Base-by-base conservation (phyloP, 2,329 filamentous ascomycete genomes). In the Pseudocercospora eumusae region DNA sequence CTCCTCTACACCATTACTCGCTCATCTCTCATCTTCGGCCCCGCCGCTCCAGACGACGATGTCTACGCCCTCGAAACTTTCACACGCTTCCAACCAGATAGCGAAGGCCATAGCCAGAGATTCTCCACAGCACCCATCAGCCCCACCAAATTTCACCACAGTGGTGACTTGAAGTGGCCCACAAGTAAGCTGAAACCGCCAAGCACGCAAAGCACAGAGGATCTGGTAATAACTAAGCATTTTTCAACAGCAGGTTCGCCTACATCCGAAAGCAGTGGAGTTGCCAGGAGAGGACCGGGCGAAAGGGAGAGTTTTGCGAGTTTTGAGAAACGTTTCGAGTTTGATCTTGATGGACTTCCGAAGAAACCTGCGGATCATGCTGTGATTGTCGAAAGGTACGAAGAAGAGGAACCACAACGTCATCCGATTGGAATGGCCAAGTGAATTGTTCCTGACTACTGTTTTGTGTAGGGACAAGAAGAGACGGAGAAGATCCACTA, bases 1-100 rank as follows among this genome's bases (percentile, higher is more conserved):
- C 68, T 84, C 1, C 76, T 86, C 2, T 86, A 86, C 73, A 81
- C 82, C 0, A 71, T 84, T 3, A 86, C 84, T 0, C 80, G 84
- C 5, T 49, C 53, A 25, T 44, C 49, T 7, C 62, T 68, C 28
- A 64, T 68, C 45, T 64, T 63, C 23, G 65, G 65, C 11, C 56
- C 53, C 13, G 25, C 60, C 2, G 44, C 47, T 18, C 58, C 33
- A 23, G 61, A 62, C 18, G 57, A 61, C 15, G 60, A 63, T 3
- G 62, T 64, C n/a, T 54, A 64, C 31, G 62, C 60, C 5, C 53
- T 66, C 1, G 62, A 66, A 18, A 66, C 65, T 2, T 66, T 66
- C 31, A 55, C 59, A 10, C 31, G 58, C 1, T 64, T 52, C 15
- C 47, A 8, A n/a, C 47, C 47, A 28, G 47, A 52, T 3, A 23